Evolutionary conservation across 208 protist genomes (phyloP), one percentile per base, ranked within the genome.

Genomic region (Trypanosoma congolense): DNA sequence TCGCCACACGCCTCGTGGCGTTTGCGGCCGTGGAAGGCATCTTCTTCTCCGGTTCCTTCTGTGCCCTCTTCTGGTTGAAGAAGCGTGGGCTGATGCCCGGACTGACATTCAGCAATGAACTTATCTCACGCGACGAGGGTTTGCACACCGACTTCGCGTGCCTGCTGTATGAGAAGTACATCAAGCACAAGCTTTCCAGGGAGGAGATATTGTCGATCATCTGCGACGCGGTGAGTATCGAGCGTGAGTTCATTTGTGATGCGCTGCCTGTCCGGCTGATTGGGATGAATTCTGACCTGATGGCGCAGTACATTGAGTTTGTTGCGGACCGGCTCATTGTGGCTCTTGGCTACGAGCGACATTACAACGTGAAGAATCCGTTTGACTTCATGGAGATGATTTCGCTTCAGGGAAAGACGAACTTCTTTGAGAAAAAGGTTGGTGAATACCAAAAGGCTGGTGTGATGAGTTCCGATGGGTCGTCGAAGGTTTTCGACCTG

Each of bases 331-430:
- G 98, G n/a, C 95, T 99, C 19, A 70, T 99, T 0, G 78, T 98
- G 29, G 77, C 90, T 0, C 81, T 99, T 10, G 97, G 96, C 19
- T 70, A 83, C 53, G 74, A 81, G 53, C 98, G 98, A 75, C 59
- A 93, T 56, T 99, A 97, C 83, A 96, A 98, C 51, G 40, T 73
- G n/a, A 68, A 66, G 47, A 99, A 99, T 77, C 98, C 98, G 9
- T 99, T 99, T 62, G 96, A 98, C 69, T 99, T 98, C 83, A 99
- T 99, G 98, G 98, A 99, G 67, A 90, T 99, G 75, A 99, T 99
- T 60, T 98, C 94, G 14, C 80, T 99, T 38, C 85, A 97, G 73
- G 92, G 96, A 60, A 99, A 99, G 90, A 99, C 97, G 29, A 99
- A 99, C 93, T 99, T 99, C 79, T 99, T 99, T 66, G 98, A 99